Conservation (phyloP, 2,329 filamentous ascomycete species). For the Fusarium gaditjirri region DNA sequence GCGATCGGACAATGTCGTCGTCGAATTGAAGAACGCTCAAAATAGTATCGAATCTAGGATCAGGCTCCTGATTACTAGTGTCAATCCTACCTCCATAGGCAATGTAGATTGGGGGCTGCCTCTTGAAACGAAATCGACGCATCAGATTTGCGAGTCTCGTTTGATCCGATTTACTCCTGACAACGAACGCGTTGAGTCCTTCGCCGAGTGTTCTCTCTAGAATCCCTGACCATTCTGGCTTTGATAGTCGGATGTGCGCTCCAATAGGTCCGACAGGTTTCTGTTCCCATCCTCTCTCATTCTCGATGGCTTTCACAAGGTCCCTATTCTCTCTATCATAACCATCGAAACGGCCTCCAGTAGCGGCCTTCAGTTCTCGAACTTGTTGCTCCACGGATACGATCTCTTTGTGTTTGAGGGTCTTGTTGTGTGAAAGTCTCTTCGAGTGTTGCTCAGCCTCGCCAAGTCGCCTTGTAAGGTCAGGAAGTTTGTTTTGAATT, state of each 20-base stretch:
- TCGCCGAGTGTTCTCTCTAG: slow-evolving; percentile 81
- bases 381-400: slow-evolving; percentile 57
- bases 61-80: slow-evolving; percentile 72
- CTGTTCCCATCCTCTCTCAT: slow-evolving; percentile 74
- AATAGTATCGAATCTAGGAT: slow-evolving; percentile 77
- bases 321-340: slow-evolving; percentile 72
- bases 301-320: slow-evolving; percentile 74
- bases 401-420: slow-evolving; percentile 65
- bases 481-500: slow-evolving; percentile 46
- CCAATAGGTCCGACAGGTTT: slow-evolving; percentile 88
- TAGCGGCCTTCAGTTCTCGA: slow-evolving; percentile 64
- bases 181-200: slow-evolving; percentile 80
- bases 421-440: slow-evolving; percentile 48
- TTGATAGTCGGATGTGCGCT: slow-evolving; percentile 76
- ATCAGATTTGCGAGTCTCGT: slow-evolving; percentile 74
- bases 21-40: slow-evolving; percentile 85
- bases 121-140: slow-evolving; percentile 66
- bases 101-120: slow-evolving; percentile 52
- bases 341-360: slow-evolving; percentile 69
- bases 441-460: slow-evolving; percentile 47
- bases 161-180: slow-evolving; percentile 80
- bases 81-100: slow-evolving; percentile 51
- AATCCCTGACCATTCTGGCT: slow-evolving; percentile 85
- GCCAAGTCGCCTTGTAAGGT: slow-evolving; percentile 48
- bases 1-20: slow-evolving; percentile 79